Evolutionary conservation across 2,329 filamentous ascomycete genomes (phyloP), one percentile per base, ranked within the genome.

Genomic region (Phaeomoniella chlamydospora): DNA sequence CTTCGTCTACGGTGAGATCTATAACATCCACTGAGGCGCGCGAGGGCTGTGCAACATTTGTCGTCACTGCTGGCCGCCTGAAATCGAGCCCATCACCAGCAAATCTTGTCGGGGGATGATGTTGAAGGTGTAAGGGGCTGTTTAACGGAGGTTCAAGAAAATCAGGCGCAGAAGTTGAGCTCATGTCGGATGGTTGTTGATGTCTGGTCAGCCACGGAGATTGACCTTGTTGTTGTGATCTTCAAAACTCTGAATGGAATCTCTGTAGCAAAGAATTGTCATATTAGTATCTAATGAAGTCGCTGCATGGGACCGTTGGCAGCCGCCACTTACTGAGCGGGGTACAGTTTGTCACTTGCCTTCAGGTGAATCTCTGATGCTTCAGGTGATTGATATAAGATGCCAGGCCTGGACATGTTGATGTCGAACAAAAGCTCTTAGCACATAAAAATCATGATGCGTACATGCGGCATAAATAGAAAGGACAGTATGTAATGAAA

Each of bases 11-110:
- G 10, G 59, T 62, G 31, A 61, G 49, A 41, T 62, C 39, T 29
- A 41, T 38, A n/a, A 35, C 33, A 26, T 33, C 22, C 9, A 6
- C n/a, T 17, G 13, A 34, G 35, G 16, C 29, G 17, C n/a, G 35
- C 31, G 22, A 18, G 4, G n/a, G 18, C 19, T 13, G 14, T n/a
- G 6, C 32, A 31, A 34, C 34, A 18, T 29, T 55, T 34, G 63
- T 57, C 3, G 54, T 59, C 53, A 61, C 57, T 12, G 59, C 52
- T 2, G 72, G 72, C 40, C 68, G 58, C 39, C 71, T 58, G 41
- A 60, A 68, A 42, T 75, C 72, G 31, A 63, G 55, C 3, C 40
- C 38, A 35, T 47, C 43, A 29, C 36, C 42, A 33, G 38, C 19
- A 42, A 43, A 48, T 45, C 31, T 46, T 48, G 48, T n/a, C 6